These are phyloP conservation scores for Tolypocladium pustulatum DNA, from an alignment of 2,329 filamentous ascomycete species.

Conservation along the genomic window DNA sequence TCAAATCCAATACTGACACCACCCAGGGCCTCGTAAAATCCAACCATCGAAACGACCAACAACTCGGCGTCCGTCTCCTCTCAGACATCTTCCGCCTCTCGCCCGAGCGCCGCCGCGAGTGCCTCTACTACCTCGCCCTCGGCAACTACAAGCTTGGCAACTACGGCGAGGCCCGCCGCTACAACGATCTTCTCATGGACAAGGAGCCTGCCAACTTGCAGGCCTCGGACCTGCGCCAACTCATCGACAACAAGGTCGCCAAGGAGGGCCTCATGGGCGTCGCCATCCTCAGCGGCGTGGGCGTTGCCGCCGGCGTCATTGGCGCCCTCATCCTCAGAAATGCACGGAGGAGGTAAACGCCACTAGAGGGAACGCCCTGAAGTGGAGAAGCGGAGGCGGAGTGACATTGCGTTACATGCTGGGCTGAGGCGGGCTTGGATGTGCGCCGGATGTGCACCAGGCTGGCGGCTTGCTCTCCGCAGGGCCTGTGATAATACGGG, in stretches of 20 bases:
- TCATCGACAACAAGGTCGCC: constrained; percentile 94
- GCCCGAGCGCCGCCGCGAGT: constrained; percentile 89
- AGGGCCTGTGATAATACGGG: neutral
- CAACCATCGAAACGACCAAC: constrained; percentile 70
- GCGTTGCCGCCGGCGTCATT: constrained; percentile 85
- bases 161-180: constrained; percentile 86
- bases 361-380: neutral
- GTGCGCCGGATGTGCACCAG: neutral
- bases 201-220: constrained; percentile 89
- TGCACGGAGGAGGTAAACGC: constrained; percentile 45
- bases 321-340: constrained; percentile 79
- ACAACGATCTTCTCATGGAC: constrained; percentile 87
- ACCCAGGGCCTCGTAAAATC: constrained; percentile 89
- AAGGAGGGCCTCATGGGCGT: constrained; percentile 91
- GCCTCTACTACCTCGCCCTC: constrained; percentile 93
- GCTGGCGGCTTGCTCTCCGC: neutral
- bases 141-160: constrained; percentile 98
- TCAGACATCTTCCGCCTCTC: constrained; percentile 94
- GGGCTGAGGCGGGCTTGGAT: neutral
- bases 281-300: constrained; percentile 87
- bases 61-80: constrained; percentile 85
- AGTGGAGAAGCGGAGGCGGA: neutral
- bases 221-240: constrained; percentile 69
- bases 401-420: neutral
- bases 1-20: constrained; percentile 3